Evolutionary conservation across 169 alveolate species (phyloP), one percentile per base, ranked within the genome.

Genomic region (Cryptosporidium sp.): DNA sequence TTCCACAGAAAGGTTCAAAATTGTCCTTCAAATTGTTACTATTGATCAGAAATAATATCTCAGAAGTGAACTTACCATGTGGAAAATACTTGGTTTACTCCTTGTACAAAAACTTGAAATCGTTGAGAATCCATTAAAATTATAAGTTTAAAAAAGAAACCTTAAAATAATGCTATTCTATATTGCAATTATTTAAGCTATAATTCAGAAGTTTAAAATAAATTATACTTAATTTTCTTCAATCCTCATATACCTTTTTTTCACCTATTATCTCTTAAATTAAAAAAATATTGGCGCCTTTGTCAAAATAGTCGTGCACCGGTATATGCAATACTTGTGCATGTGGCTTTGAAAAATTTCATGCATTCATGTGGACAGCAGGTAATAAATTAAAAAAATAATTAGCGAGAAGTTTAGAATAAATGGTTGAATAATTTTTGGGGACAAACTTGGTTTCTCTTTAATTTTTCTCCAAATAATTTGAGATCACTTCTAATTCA

Each of bases 31-130:
- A 73, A 33, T 71, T 39, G 10, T 37, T 14, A 67, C 37, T n/a
- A 55, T 55, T 26, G 3, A 26, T 55, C 35, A n/a, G 1, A 6
- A 23, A 48, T 41, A 71, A 35, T 7, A 39, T 39, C 2, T 0
- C n/a, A 7, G 33, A 37, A 55, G 0, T 21, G 35, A 41, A 61
- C 89, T 43, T 62, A 80, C 89, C 89, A 80, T 50, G 89, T 80
- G 41, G 89, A 61, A 80, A 80, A 80, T 16, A 80, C 89, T 16
- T 80, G 73, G 45, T 62, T 59, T 14, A 65, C 65, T 8, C 80
- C 89, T 41, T 80, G 89, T 41, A 52, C 48, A 45, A 80, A 80
- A 21, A 80, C 73, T 55, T 80, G 67, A 50, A 80, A 80, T 4
- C 37, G 23, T 26, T 80, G 55, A 0, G 75, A 31, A 26, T 80